Percentiles rank a stretch among this genome's conserved stretches.
These are phyloP conservation scores for Diutina scorzettiae DNA, from an alignment of 1,139 yeast genomes.

Conservation along the genomic window DNA sequence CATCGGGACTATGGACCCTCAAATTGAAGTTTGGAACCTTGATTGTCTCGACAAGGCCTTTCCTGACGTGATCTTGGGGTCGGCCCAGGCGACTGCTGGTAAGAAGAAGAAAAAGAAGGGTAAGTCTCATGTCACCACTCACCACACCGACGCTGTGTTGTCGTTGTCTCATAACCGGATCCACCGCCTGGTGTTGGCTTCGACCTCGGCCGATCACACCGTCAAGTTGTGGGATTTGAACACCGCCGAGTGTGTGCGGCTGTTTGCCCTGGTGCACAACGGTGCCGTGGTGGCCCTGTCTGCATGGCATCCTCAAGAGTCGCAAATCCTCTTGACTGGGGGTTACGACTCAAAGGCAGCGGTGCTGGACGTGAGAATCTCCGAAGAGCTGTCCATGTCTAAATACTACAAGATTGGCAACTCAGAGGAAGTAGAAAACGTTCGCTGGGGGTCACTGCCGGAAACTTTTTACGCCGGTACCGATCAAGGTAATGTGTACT, in stretches of 20 bases:
- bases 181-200: conserved; percentile 79
- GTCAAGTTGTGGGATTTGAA: conserved; percentile 91
- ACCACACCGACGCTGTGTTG: conserved; percentile 90
- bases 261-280: conserved; percentile 44
- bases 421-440: conserved; percentile 77
- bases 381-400: conserved; percentile 47
- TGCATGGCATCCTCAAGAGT: conserved; percentile 72
- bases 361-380: conserved; percentile 72
- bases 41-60: conserved; percentile 88
- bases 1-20: conserved; percentile 94
- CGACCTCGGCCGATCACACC: conserved; percentile 92
- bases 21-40: conserved; percentile 92
- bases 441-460: conserved; percentile 57
- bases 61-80: conserved; percentile 90
- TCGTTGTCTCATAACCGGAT: conserved; percentile 73
- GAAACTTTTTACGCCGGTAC: conserved; percentile 79
- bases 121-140: conserved; percentile 49
- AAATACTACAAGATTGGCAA: conserved; percentile 49
- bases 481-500: conserved; percentile 81
- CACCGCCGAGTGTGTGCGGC: conserved; percentile 62
- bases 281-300: conserved; percentile 76
- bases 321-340: conserved; percentile 78
- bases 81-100: conserved; percentile 41
- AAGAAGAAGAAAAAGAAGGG: conserved; percentile 41
- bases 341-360: conserved; percentile 83